Percentiles rank a stretch among this genome's conserved stretches.
Conservation (phyloP, 129 eudicot genomes). For the Lactuca saligna region DNA sequence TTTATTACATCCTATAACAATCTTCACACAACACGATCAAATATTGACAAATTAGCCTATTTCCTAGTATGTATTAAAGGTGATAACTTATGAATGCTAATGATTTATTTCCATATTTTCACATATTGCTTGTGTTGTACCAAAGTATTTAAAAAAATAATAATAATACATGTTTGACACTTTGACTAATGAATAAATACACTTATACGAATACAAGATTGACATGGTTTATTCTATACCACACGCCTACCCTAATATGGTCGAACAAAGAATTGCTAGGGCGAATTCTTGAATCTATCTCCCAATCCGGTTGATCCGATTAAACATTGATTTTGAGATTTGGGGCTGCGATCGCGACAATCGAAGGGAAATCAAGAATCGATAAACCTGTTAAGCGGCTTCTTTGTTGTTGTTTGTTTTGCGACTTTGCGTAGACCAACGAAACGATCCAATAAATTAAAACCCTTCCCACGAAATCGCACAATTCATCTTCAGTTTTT, state of each 20-base stretch:
- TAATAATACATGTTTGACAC: neutral
- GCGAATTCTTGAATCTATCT: slow-evolving; percentile 11
- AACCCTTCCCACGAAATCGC: slow-evolving; percentile 11
- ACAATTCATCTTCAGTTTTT: slow-evolving; percentile 4
- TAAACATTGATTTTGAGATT: slow-evolving; percentile 9
- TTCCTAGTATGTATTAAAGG: neutral
- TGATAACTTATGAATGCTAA: neutral
- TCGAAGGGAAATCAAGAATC: slow-evolving; percentile 6
- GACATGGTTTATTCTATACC: slow-evolving; percentile 27
- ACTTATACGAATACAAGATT: neutral
- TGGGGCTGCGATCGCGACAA: slow-evolving; percentile 21
- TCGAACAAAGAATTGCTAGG: neutral
- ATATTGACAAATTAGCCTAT: neutral
- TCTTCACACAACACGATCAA: too few species aligned
- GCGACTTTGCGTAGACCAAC: slow-evolving; percentile 32
- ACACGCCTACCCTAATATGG: slow-evolving; percentile 27
- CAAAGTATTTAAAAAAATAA: too few species aligned
- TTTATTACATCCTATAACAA: too few species aligned
- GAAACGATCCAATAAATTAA: slow-evolving; percentile 21
- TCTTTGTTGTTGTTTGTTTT: neutral
- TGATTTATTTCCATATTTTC: neutral
- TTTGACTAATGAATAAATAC: neutral
- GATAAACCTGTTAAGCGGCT: slow-evolving; percentile 9
- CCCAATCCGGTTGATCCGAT: slow-evolving; percentile 4
- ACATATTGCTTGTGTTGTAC: neutral